Conservation (phyloP, 169 alveolate genomes). For the Amoebophrya sp. region DNA sequence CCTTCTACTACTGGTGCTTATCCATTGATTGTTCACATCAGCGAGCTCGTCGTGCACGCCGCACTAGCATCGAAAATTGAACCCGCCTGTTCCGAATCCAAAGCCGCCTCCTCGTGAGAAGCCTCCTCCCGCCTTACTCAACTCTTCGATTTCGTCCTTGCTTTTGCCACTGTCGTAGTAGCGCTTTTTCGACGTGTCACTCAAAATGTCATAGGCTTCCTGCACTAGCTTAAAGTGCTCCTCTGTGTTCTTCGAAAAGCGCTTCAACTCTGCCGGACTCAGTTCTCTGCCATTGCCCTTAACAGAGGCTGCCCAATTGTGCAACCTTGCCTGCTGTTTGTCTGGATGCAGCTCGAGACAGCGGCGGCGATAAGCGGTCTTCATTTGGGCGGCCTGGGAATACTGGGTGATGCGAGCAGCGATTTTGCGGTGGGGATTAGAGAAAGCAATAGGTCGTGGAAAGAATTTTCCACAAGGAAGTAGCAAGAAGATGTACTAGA, state of each 20-base stretch:
- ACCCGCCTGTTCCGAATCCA: not conserved
- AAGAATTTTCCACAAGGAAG: too few species aligned
- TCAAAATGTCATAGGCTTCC: not conserved
- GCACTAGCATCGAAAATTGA: too few species aligned
- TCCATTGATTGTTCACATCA: too few species aligned
- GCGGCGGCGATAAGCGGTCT: constrained; percentile 11
- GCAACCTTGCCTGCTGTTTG: not conserved
- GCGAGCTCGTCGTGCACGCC: too few species aligned
- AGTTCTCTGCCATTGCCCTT: too few species aligned
- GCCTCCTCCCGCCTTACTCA: not conserved
- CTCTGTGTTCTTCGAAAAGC: not conserved
- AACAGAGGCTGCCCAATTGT: not conserved
- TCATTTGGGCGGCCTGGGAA: not conserved
- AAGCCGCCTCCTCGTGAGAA: not conserved
- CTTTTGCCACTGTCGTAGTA: not conserved
- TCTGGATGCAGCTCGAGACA: constrained; percentile 10
- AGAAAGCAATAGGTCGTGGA: too few species aligned
- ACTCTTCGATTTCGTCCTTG: not conserved
- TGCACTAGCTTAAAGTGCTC: not conserved
- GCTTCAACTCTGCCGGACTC: not conserved
- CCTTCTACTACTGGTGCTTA: too few species aligned
- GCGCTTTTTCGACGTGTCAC: not conserved
- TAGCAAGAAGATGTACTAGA: too few species aligned
- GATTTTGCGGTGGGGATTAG: not conserved
- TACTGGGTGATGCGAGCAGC: not conserved